Conservation (phyloP, 1,139 yeast genomes). For the Groenewaldozyma sp. region DNA sequence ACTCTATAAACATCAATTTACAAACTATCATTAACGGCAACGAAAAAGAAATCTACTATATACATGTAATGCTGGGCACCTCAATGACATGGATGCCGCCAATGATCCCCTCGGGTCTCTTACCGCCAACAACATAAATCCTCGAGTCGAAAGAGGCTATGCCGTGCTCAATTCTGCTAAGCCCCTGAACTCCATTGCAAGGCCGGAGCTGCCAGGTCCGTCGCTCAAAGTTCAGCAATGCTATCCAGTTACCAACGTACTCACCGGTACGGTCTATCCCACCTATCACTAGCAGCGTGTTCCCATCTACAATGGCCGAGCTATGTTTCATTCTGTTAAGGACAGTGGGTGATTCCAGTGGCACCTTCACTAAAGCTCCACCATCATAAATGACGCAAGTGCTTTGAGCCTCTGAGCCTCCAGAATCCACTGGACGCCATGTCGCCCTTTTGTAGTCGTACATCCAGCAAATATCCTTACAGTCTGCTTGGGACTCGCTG, state of each 20-base stretch:
- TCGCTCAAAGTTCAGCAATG: neutral
- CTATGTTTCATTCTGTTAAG: neutral
- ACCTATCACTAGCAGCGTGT: neutral
- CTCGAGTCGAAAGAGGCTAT: neutral
- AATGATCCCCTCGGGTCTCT: neutral
- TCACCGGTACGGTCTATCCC: neutral
- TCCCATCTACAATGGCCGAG: neutral
- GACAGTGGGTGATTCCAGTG: neutral
- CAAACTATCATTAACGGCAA: neutral
- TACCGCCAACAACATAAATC: slow-evolving; percentile 1
- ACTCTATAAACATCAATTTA: too few relatives aligned
- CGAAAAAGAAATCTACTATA: neutral
- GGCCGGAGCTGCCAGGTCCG: neutral
- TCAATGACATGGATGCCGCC: slow-evolving; percentile 2
- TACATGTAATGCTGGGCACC: neutral
- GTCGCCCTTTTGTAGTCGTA: neutral
- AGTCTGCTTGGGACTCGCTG: neutral
- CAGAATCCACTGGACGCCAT: neutral
- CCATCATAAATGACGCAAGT: neutral
- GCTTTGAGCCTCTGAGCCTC: neutral
- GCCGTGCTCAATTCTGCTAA: neutral
- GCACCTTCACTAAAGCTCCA: neutral
- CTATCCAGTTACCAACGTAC: neutral
- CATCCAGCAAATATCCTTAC: slow-evolving; percentile 1
- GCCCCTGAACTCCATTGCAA: slow-evolving; percentile 2